Evolutionary conservation across 495 filamentous ascomycete species (phyloP).

Genomic region (Staphylotrichum longicolle): DNA sequence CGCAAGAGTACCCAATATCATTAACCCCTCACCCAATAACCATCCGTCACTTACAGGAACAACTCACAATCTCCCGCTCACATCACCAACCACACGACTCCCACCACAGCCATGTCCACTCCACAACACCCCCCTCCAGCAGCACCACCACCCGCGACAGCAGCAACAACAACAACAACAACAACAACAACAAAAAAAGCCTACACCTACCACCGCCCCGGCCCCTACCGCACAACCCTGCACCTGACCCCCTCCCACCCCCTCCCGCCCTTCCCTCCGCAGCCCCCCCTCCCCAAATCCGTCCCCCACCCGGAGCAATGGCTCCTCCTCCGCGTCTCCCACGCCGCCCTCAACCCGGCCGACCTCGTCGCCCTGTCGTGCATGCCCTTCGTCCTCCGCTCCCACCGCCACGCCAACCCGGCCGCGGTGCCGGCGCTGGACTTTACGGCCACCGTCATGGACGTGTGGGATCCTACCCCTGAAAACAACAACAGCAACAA

Average conservation of each 20-base stretch:
- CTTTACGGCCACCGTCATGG: constrained; percentile 36
- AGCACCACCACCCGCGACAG: constrained; percentile 4
- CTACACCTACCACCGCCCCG: constrained; percentile 24
- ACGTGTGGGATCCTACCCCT: constrained; percentile 21
- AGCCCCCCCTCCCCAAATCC: constrained; percentile 18
- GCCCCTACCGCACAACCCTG: constrained; percentile 24
- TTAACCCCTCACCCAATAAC: neutral
- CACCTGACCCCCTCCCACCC: constrained; percentile 27
- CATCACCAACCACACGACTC: neutral
- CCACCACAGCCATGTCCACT: neutral
- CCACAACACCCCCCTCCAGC: neutral
- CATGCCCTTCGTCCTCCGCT: constrained; percentile 36
- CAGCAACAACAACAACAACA: too few relatives aligned
- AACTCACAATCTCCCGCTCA: neutral
- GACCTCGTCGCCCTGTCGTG: constrained; percentile 36
- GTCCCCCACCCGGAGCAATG: constrained; percentile 21
- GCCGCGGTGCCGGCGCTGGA: constrained; percentile 38
- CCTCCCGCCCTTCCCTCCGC: constrained; percentile 19
- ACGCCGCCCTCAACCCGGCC: constrained; percentile 44
- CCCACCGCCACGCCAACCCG: constrained; percentile 24
- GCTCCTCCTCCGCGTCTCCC: constrained; percentile 38
- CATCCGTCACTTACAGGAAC: neutral
- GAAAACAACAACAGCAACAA: neutral
- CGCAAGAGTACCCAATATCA: neutral
- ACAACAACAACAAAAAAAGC: constrained; percentile 15